Percentiles rank a stretch among this genome's conserved stretches.
Conservation (phyloP, 2,329 filamentous ascomycete species). For the Byssothecium circinans region DNA sequence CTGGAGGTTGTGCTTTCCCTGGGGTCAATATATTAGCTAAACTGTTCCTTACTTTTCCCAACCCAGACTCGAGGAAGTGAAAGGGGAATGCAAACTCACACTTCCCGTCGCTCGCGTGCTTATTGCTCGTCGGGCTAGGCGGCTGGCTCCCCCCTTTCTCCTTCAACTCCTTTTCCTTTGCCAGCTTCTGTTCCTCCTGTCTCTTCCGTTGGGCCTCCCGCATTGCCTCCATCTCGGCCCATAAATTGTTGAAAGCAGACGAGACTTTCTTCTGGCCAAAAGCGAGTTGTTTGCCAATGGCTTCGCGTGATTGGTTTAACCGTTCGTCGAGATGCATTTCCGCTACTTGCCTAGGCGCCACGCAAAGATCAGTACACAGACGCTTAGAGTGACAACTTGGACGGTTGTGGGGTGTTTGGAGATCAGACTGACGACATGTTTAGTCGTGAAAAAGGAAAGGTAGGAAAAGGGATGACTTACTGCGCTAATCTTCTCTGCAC, state of each 20-base stretch:
- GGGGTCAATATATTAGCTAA: neutral
- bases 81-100: conserved; percentile 24
- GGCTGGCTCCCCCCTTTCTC: conserved; percentile 28
- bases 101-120: conserved; percentile 14
- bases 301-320: conserved; percentile 79
- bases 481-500: conserved; percentile 86
- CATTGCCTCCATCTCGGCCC: conserved; percentile 84
- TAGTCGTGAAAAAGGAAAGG: conserved; percentile 23
- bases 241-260: conserved; percentile 82
- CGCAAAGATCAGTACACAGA: conserved; percentile 42
- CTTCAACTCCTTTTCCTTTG: conserved; percentile 33
- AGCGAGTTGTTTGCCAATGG: conserved; percentile 83
- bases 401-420: conserved; percentile 26
- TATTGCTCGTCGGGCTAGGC: conserved; percentile 5
- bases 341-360: conserved; percentile 68
- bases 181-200: conserved; percentile 58
- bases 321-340: conserved; percentile 93
- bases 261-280: conserved; percentile 87
- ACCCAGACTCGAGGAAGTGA: too few species aligned
- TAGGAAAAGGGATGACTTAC: conserved; percentile 27
- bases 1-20: conserved; percentile 45
- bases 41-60: too few species aligned
- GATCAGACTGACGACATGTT: conserved; percentile 33
- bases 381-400: conserved; percentile 28
- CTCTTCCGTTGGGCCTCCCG: conserved; percentile 71